Conservation (phyloP, 176 grass and related monocot genomes). For the Bromus sterilis region DNA sequence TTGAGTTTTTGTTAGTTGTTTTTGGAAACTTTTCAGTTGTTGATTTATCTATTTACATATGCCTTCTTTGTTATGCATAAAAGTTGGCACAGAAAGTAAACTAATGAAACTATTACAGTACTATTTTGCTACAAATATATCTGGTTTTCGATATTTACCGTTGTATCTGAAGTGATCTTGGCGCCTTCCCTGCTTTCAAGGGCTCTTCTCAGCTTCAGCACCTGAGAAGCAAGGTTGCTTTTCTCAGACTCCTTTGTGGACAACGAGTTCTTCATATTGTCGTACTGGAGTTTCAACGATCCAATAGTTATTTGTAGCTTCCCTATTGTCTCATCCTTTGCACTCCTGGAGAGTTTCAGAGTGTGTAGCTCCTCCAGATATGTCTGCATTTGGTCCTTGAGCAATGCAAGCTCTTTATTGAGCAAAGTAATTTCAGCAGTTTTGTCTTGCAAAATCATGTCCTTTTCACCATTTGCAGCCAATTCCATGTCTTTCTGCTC, state of each 20-base stretch:
- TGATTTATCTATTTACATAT: not conserved
- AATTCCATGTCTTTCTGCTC: conserved; percentile 48
- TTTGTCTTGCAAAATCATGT: conserved; percentile 46
- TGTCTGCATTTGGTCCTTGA: conserved; percentile 40
- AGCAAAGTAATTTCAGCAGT: conserved; percentile 56
- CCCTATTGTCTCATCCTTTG: conserved; percentile 44
- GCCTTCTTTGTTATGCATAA: not conserved
- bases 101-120: not conserved
- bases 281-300: conserved; percentile 44
- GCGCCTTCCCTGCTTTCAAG: conserved; percentile 39
- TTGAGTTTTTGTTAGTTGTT: not conserved
- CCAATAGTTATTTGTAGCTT: conserved; percentile 58
- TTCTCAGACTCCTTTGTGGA: conserved; percentile 72
- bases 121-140: not conserved
- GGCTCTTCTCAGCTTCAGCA: conserved; percentile 45
- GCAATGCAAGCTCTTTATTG: conserved; percentile 34
- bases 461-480: conserved; percentile 36
- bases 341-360: conserved; percentile 34
- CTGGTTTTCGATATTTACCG: conserved; percentile 28
- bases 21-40: not conserved
- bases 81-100: not conserved
- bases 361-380: conserved; percentile 46
- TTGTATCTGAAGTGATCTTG: conserved; percentile 14
- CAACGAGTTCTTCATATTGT: conserved; percentile 39
- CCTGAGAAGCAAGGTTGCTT: conserved; percentile 45